Percentiles rank a stretch among this genome's conserved stretches.
phyloP scores from a whole-genome alignment of 2,329 filamentous ascomycete species.

The Helicocarpus griseus region DNA sequence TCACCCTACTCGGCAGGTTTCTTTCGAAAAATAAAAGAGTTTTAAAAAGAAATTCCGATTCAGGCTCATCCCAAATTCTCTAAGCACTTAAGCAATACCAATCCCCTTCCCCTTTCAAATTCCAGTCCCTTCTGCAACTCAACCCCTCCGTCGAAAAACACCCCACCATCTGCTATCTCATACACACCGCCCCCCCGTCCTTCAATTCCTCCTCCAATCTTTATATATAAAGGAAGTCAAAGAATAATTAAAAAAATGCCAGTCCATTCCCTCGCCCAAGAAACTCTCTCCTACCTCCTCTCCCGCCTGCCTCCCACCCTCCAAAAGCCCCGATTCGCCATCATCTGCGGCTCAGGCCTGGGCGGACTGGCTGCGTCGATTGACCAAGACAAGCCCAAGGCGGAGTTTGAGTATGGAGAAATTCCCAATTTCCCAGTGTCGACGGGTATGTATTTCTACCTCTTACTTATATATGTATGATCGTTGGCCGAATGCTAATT shows the following conservation, averaged over 20 bases:
- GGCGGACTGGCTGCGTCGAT: slow-evolving; percentile 46
- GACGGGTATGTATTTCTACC: slow-evolving; percentile 40
- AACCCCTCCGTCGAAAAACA: no score
- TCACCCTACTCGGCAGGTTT: no score
- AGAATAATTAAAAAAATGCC: slow-evolving; percentile 5
- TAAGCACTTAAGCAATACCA: no score
- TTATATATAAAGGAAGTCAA: no score
- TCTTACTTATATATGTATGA: neutral
- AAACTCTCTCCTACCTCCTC: slow-evolving; percentile 43
- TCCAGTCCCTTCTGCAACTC: no score
- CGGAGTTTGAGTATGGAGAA: slow-evolving; percentile 47
- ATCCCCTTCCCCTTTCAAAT: no score
- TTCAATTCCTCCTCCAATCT: neutral
- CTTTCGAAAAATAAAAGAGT: no score
- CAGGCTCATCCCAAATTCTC: no score
- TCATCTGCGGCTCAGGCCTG: slow-evolving; percentile 56
- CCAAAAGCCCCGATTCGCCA: slow-evolving; percentile 48
- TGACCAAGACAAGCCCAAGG: slow-evolving; percentile 35
- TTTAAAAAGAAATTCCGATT: no score
- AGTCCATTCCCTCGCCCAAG: slow-evolving; percentile 21
- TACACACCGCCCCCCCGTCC: neutral
- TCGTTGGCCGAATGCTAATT: neutral
- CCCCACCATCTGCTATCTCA: neutral
- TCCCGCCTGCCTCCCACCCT: slow-evolving; percentile 40
- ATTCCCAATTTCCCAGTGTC: slow-evolving; percentile 54